Conservation (phyloP, 495 filamentous ascomycete species). For the Tuber magnatum region DNA sequence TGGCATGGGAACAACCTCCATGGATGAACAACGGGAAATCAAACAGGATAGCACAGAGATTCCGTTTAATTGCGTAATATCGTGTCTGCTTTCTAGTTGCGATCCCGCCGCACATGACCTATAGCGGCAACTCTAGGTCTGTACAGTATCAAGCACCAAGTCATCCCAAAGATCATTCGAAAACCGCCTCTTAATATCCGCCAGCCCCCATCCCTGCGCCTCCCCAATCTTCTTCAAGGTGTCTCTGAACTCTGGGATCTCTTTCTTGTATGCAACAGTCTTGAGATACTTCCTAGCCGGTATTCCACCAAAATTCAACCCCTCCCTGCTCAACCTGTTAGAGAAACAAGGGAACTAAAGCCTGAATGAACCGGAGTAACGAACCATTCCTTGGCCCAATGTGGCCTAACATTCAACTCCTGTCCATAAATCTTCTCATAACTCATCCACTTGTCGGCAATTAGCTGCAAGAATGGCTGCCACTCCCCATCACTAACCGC, state of each 20-base stretch:
- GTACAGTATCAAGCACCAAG: not conserved
- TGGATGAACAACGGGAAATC: not conserved
- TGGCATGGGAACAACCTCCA: not conserved
- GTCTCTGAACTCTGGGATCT: constrained; percentile 46
- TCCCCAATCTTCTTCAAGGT: constrained; percentile 45
- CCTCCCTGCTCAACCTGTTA: constrained; percentile 24
- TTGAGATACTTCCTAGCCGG: constrained; percentile 44
- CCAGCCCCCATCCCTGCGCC: constrained; percentile 46
- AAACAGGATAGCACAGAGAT: not conserved
- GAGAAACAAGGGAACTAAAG: not conserved
- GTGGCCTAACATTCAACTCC: constrained; percentile 46
- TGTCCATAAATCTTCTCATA: constrained; percentile 41
- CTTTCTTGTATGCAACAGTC: constrained; percentile 44
- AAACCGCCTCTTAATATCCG: constrained; percentile 39
- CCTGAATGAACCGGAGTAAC: constrained; percentile 7
- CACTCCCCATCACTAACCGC: constrained; percentile 45
- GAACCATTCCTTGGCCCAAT: constrained; percentile 55
- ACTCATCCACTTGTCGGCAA: constrained; percentile 46
- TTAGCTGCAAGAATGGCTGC: constrained; percentile 45
- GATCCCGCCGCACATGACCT: not conserved
- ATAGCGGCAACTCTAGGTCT: not conserved
- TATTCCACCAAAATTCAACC: constrained; percentile 37
- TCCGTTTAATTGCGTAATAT: not conserved
- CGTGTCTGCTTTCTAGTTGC: not conserved
- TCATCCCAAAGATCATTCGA: constrained; percentile 18